Percentiles rank a stretch among this genome's conserved stretches.
Conservation (phyloP, 306 rosid genomes). For the Comarum palustre region DNA sequence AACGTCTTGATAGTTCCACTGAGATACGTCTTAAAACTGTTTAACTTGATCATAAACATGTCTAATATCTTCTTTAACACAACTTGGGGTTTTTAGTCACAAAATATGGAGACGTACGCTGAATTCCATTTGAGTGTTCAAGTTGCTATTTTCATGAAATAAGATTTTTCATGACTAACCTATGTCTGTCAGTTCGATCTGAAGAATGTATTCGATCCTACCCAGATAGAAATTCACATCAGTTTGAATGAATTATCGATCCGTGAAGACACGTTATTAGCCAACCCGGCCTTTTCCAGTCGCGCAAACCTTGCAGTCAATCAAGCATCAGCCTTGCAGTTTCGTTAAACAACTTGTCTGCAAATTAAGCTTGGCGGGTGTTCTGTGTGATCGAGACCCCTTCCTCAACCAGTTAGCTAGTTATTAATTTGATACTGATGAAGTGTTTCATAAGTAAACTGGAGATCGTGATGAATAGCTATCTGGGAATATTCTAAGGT, state of each 20-base stretch:
- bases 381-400: conserved; percentile 38
- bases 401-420: background rate
- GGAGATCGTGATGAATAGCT: conserved; percentile 26
- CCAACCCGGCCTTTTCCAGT: background rate
- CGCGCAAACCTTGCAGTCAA: conserved; percentile 8
- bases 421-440: conserved; percentile 29
- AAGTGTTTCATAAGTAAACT: conserved; percentile 60
- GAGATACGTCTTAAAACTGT: background rate
- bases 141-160: background rate
- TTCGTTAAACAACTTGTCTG: conserved; percentile 24
- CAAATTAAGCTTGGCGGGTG: conserved; percentile 24
- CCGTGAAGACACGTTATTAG: background rate
- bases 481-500: too few relatives aligned
- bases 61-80: conserved; percentile 17
- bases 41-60: conserved; percentile 13
- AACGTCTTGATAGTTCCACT: background rate
- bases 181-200: background rate
- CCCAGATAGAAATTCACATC: background rate
- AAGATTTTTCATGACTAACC: background rate
- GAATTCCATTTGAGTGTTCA: background rate
- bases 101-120: conserved; percentile 11
- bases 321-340: conserved; percentile 15
- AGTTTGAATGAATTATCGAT: background rate
- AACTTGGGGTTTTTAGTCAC: background rate
- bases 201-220: background rate